Conservation (phyloP, 176 grass and related monocot species). For the Lolium rigidum region DNA sequence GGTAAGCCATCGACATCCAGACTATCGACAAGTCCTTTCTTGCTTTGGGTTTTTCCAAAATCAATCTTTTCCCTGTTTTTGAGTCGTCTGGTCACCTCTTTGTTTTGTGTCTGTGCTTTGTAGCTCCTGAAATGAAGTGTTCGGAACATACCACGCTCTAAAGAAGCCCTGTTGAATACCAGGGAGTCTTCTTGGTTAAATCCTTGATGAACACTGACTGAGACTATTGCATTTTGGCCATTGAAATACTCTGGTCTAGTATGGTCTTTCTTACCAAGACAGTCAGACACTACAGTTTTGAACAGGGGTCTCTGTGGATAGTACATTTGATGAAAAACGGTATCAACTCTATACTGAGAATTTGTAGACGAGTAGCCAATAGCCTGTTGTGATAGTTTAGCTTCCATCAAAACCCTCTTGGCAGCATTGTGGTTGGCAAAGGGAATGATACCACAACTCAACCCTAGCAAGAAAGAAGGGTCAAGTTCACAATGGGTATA, state of each 20-base stretch:
- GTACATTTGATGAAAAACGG: conserved; percentile 75
- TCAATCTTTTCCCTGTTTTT: conserved; percentile 63
- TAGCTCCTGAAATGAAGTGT: conserved; percentile 80
- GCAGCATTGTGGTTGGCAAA: conserved; percentile 85
- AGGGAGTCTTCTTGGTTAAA: conserved; percentile 96
- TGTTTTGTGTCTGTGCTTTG: conserved; percentile 75
- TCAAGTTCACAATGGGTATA: conserved; percentile 91
- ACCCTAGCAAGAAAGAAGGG: conserved; percentile 76
- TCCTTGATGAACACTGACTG: conserved; percentile 81
- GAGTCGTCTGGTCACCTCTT: conserved; percentile 60
- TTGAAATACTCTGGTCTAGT: conserved; percentile 81
- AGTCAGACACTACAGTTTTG: conserved; percentile 77
- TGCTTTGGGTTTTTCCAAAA: conserved; percentile 77
- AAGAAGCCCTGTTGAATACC: conserved; percentile 82
- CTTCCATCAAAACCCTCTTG: conserved; percentile 72
- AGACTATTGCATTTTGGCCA: conserved; percentile 88
- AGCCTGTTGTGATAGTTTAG: conserved; percentile 86
- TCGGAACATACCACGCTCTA: conserved; percentile 86
- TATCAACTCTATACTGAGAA: conserved; percentile 66
- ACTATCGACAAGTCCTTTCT: conserved; percentile 76
- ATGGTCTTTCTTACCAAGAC: conserved; percentile 57
- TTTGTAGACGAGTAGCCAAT: conserved; percentile 85
- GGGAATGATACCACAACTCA: conserved; percentile 86
- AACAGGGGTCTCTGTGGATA: conserved; percentile 91
- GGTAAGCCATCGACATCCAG: conserved; percentile 83